Evolutionary conservation across 2,329 filamentous ascomycete genomes (phyloP).

Genomic region (Xylaria sp.): DNA sequence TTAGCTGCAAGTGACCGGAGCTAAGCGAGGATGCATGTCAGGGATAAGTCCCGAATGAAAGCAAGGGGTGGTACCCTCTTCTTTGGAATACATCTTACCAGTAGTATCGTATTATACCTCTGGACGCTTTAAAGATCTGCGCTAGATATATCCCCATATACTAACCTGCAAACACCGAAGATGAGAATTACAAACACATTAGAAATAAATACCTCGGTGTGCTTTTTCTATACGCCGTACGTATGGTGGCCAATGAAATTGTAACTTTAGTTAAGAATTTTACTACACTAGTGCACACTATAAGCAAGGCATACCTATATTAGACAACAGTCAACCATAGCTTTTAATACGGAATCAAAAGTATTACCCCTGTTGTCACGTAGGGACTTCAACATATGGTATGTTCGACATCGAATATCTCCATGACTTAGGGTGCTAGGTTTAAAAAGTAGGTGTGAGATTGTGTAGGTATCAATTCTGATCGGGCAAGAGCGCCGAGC

Average conservation of each 20-base stretch:
- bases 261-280: neutral
- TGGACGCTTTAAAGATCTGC: too few relatives aligned
- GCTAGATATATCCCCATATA: neutral
- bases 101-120: too few relatives aligned
- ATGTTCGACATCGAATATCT: neutral
- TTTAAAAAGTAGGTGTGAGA: neutral
- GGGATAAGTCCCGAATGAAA: neutral
- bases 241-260: neutral
- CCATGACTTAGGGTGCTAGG: neutral
- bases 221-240: neutral
- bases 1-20: conserved; percentile 9
- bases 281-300: conserved; percentile 13
- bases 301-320: conserved; percentile 11
- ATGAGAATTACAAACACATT: conserved; percentile 19
- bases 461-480: neutral
- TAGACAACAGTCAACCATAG: conserved; percentile 9
- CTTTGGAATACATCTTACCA: too few relatives aligned
- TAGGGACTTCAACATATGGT: neutral
- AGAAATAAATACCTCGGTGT: neutral
- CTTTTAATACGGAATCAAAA: neutral
- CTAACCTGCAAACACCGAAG: neutral
- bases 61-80: neutral
- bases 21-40: conserved; percentile 22
- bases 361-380: neutral
- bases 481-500: conserved; percentile 1